phyloP scores from a whole-genome alignment of 148 eudicot genomes.

The Nyssa sinensis region DNA sequence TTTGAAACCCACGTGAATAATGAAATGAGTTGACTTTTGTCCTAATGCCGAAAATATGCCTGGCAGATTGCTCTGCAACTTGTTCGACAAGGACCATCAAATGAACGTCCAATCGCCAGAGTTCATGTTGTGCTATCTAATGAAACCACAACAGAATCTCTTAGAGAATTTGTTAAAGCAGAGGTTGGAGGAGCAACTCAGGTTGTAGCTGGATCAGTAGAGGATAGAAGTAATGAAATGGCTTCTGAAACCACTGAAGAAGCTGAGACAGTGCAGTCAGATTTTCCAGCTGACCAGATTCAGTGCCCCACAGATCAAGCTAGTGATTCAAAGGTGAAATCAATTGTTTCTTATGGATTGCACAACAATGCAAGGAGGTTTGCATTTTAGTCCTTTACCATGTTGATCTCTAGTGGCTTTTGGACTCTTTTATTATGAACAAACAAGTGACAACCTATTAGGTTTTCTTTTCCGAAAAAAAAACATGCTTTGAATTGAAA shows the following conservation, averaged over 20 bases:
- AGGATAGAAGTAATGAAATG: conserved; percentile 21
- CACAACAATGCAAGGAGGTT: not conserved
- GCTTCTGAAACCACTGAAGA: conserved; percentile 36
- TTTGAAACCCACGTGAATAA: not conserved
- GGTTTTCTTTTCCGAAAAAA: not conserved
- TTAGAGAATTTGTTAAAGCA: conserved; percentile 34
- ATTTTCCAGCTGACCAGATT: conserved; percentile 29
- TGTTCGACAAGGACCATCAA: conserved; percentile 58
- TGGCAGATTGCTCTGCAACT: conserved; percentile 89
- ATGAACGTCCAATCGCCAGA: conserved; percentile 27
- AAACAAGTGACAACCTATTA: not conserved
- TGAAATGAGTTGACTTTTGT: not conserved
- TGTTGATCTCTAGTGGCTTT: too few species aligned
- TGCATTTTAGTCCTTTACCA: not conserved
- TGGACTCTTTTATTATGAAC: too few species aligned
- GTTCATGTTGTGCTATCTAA: conserved; percentile 24
- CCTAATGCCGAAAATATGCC: conserved; percentile 1
- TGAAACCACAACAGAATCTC: conserved; percentile 30
- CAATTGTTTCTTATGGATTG: not conserved
- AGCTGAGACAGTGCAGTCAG: conserved; percentile 27
- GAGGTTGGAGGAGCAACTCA: conserved; percentile 27
- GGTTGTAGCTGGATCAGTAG: conserved; percentile 32
- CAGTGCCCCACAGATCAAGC: conserved; percentile 23
- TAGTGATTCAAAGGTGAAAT: conserved; percentile 41
- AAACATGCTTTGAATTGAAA: not conserved